Base-by-base conservation (phyloP, 768 basidiomycete species). In the Leucogyrophana mollusca region DNA sequence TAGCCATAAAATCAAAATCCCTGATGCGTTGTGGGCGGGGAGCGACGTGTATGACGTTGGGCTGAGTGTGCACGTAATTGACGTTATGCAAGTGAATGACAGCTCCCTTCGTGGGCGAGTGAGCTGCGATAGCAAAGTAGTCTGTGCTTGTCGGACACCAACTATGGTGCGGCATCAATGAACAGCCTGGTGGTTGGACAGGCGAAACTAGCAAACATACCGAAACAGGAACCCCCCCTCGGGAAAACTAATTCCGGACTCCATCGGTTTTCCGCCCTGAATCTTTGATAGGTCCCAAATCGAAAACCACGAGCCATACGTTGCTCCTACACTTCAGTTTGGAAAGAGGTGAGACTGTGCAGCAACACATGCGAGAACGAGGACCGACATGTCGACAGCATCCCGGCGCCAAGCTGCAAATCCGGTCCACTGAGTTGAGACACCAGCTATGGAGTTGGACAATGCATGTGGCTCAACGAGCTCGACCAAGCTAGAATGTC, bases 71-170 rank as follows among this genome's bases (percentile, higher is more conserved):
- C 14, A 80, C 63, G 61, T 82, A 87, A 42, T 75, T 74, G 36
- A 74, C 71, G 55, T 86, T 87, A 67, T 88, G 78, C 34, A 91
- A 73, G 56, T 88, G 78, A 32, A 92, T 72, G 23, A 78, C 65
- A 22, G 87, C 89, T 45, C 86, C 88, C 49, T 72, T 78, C 27
- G 65, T 62, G 9, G 80, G 72, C 3, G 77, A 77, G 55, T 76
- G 73, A 5, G 82, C 74, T 7, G 87, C 83, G 44, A 90, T 80
- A 32, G 85, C 90, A 65, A 92, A 92, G 56, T 83, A 84, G 44
- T 87, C 82, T 9, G 87, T 76, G 60, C 79, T 80, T 13, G 86
- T 85, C 18, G 76, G 81, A 54, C 84, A 90, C 90, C 90, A 91
- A 40, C 88, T 90, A 47, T n/a, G n/a, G n/a, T n/a, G n/a, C 32